Evolutionary conservation across 768 basidiomycete species (phyloP).

Genomic region (Mycena galericulata): DNA sequence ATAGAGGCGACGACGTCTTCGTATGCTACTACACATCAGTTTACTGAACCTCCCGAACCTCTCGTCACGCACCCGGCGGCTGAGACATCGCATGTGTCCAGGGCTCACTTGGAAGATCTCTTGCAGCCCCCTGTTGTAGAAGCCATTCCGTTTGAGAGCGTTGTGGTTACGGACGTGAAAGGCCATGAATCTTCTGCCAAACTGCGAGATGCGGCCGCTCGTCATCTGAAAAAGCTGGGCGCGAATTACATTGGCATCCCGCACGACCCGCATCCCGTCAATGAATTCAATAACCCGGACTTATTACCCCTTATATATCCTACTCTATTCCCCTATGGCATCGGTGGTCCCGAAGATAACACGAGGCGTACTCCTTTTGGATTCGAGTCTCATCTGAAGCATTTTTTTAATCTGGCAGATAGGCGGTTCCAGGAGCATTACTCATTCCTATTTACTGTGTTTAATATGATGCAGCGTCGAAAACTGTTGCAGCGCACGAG

Average conservation of each 20-base stretch:
- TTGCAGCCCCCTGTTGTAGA: background rate
- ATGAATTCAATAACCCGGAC: constrained; percentile 12
- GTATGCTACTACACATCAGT: background rate
- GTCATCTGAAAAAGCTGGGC: background rate
- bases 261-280: background rate
- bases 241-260: background rate
- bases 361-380: background rate
- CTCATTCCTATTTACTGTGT: constrained; percentile 10
- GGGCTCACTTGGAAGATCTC: constrained; percentile 22
- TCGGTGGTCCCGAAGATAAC: background rate
- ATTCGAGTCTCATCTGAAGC: background rate
- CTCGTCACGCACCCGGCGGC: too few species aligned
- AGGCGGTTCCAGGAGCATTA: constrained; percentile 8
- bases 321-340: constrained; percentile 14
- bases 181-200: background rate
- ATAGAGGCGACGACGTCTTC: background rate
- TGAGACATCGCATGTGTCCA: too few species aligned
- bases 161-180: background rate
- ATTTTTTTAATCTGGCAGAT: constrained; percentile 5
- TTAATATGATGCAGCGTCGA: constrained; percentile 9
- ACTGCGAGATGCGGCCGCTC: background rate
- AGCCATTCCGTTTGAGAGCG: background rate
- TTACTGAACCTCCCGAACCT: too few species aligned
- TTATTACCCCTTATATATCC: constrained; percentile 10
- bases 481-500: background rate